Evolutionary conservation across 352 stramenopile genomes (phyloP).

Genomic region (Blastocystis sp.): DNA sequence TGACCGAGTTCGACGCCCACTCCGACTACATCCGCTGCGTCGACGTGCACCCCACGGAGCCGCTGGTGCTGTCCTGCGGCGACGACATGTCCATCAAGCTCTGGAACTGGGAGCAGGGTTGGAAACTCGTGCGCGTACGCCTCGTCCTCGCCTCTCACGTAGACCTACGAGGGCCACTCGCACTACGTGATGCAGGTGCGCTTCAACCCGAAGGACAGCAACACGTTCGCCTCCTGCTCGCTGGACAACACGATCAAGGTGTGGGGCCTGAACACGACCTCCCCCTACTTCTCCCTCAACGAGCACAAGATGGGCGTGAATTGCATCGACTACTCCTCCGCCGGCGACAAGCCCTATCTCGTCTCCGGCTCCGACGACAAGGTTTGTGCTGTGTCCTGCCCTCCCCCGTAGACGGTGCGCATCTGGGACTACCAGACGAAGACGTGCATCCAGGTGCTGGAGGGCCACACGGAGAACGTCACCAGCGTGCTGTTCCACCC

Average conservation of each 20-base stretch:
- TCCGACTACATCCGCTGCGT: conserved; percentile 96
- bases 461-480: conserved; percentile 97
- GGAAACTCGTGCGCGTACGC: conserved; percentile 72
- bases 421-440: conserved; percentile 99
- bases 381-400: background rate
- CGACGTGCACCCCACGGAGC: conserved; percentile 91
- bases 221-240: conserved; percentile 93
- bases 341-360: conserved; percentile 96
- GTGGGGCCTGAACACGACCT: conserved; percentile 84
- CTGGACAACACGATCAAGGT: conserved; percentile 95
- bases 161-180: conserved; percentile 86
- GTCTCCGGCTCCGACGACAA: conserved; percentile 87
- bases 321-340: conserved; percentile 96
- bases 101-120: conserved; percentile 91
- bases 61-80: conserved; percentile 89
- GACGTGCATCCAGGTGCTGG: conserved; percentile 94
- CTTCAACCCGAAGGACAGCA: conserved; percentile 98
- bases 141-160: background rate
- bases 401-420: conserved; percentile 83
- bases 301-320: conserved; percentile 95
- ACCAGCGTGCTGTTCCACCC: conserved; percentile 95
- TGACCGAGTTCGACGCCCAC: conserved; percentile 87
- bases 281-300: conserved; percentile 87
- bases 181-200: conserved; percentile 98
- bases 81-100: conserved; percentile 99